A percentile compares a stretch with the other conserved stretches of the same genome.
Evolutionary conservation across 306 rosid genomes (phyloP).

Genomic region (Aeschynomene evenia): DNA sequence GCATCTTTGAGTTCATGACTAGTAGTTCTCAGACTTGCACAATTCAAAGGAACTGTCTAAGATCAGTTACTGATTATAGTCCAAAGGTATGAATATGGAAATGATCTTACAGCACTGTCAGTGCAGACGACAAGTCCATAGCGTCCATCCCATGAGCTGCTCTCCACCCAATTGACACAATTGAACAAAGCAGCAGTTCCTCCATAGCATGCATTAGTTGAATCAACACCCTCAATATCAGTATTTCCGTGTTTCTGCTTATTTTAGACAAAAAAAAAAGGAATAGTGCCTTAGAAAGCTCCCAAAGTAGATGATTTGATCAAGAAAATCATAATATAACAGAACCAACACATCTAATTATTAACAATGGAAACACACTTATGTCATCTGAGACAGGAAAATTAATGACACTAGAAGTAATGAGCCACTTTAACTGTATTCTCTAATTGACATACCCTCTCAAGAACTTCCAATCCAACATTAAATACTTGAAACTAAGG

Average conservation of each 20-base stretch:
- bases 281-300: not conserved
- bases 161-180: conserved; percentile 92
- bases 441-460: conserved; percentile 3
- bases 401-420: not conserved
- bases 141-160: conserved; percentile 92
- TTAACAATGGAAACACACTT: conserved; percentile 14
- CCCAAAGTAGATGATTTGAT: not conserved
- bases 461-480: conserved; percentile 11
- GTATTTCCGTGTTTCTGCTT: conserved; percentile 75
- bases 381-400: not conserved
- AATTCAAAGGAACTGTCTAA: not conserved
- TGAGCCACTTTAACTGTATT: conserved; percentile 5
- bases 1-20: conserved; percentile 13
- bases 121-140: conserved; percentile 82
- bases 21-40: not conserved
- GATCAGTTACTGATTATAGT: conserved; percentile 3
- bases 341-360: not conserved
- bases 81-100: conserved; percentile 23
- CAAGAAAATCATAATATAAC: not conserved
- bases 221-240: conserved; percentile 86
- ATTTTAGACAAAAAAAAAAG: conserved; percentile 28
- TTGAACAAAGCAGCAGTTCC: conserved; percentile 89
- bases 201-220: conserved; percentile 89
- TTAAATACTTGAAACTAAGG: conserved; percentile 18
- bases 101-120: conserved; percentile 73